These are phyloP conservation scores for Dactylellina parvicollis DNA, from an alignment of 2,329 filamentous ascomycete species.

Conservation along the genomic window DNA sequence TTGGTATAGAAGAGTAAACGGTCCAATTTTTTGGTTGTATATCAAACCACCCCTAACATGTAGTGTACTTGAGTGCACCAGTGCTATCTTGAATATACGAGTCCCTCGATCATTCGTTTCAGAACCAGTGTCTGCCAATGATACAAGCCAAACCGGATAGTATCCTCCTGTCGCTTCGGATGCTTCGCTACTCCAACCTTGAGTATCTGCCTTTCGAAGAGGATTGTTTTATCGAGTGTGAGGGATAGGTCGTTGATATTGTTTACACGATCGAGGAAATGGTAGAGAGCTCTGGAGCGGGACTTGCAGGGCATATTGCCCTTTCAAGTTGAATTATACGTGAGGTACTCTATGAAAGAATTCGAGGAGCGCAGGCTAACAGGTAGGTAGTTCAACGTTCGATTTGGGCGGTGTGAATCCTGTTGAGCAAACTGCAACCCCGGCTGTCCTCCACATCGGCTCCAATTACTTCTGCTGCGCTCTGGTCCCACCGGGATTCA, in stretches of 20 bases:
- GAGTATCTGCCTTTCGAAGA: slow-evolving; percentile 10
- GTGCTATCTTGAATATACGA: too few species aligned
- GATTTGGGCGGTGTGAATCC: background rate
- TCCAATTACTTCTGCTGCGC: background rate
- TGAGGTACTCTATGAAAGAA: background rate
- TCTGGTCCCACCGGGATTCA: slow-evolving; percentile 2
- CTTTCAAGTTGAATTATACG: too few species aligned
- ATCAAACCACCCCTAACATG: too few species aligned
- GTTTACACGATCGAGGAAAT: slow-evolving; percentile 12
- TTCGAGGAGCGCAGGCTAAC: background rate
- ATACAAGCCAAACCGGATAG: slow-evolving; percentile 2
- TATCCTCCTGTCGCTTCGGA: background rate
- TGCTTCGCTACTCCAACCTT: slow-evolving; percentile 16
- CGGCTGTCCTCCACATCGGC: background rate
- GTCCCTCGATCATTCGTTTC: background rate
- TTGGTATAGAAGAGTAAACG: too few species aligned
- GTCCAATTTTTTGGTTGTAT: too few species aligned
- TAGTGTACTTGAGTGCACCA: too few species aligned
- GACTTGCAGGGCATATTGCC: slow-evolving; percentile 28
- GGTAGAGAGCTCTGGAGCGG: slow-evolving; percentile 30
- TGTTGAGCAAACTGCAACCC: background rate
- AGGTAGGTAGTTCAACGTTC: background rate
- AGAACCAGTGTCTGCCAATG: background rate
- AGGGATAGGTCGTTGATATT: slow-evolving; percentile 3
- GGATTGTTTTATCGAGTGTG: slow-evolving; percentile 13